Base-by-base conservation (phyloP, 2,329 filamentous ascomycete species). In the Pseudocercospora fuligena region DNA sequence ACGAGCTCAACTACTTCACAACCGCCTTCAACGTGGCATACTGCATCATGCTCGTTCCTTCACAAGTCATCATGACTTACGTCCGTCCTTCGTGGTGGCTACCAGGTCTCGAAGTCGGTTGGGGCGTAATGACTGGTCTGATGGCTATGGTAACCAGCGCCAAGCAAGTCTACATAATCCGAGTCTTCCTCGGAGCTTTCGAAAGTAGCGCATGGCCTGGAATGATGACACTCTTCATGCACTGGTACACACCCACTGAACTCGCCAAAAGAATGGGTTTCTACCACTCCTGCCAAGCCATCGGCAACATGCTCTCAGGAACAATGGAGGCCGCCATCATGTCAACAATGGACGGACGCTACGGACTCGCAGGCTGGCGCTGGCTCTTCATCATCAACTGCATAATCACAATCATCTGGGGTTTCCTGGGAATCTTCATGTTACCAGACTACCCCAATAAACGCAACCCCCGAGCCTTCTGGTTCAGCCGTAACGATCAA, bases 401-500 rank as follows among this genome's bases (percentile, higher is more conserved):
- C 0, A 76, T 80, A 47, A 76, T 80, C 2, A 71, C 78, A 0
- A 75, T 80, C 1, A 67, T 79, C 0, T 79, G 78, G 75, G 79
- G 77, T 1, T 54, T 69, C 12, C 27, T 71, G 4, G 67, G 78
- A 0, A 77, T 79, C 54, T 64, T 78, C 66, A 79, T 80, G 74
- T 72, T 80, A 12, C 79, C 79, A 1, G 79, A 81, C 62, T 73
- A 78, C 3, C 79, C 79, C 61, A 82, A 77, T 54, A 74, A 74
- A 27, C 63, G 70, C 36, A 74, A 76, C 53, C 75, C 75, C 0
- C 71, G 80, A 19, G 80, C 80, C 3, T 78, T 81, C 66, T 85
- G 82, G 83, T 83, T 84, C 70, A 81, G 76, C 12, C 75, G 78
- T 16, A 74, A 75, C 1, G 79, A 85, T 62, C 78, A 77, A 5